Base-by-base conservation (phyloP, 805 yeast genomes). In the Nakazawaea ambrosiae region DNA sequence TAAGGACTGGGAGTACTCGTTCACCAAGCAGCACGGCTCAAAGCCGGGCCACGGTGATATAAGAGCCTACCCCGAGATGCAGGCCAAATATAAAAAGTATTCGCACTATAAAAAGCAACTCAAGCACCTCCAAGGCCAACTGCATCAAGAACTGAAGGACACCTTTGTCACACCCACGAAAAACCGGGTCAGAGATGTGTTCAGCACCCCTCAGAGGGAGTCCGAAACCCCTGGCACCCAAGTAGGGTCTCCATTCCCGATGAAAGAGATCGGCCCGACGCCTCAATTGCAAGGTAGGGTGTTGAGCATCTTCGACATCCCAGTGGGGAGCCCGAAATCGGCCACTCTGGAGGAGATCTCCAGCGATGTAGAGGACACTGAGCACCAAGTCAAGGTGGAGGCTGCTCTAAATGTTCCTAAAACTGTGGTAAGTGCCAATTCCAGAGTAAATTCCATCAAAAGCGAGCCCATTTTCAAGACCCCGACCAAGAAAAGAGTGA, bases 261-360 rank as follows among this genome's bases (percentile, higher is more conserved):
- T 33, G 7, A 42, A 38, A 18, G 82, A 76, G 42, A 53, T 85
- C 10, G 95, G 95, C 0, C 96, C 96, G 1, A 86, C 96, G 0
- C 96, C 96, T 0, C 95, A 86, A 48, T 68, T 85, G 8, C 68
- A 79, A 43, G 96, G 96, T 0, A 71, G 81, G 37, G 83, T 84
- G 0, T 54, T 83, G 24, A 78, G 92, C 14, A 65, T 86, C 4
- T 80, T 86, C 50, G 95, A 85, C 43, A 62, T 77, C 37, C 35
- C 35, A 5, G 33, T 18, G 15, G 19, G 15, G 6, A 12, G 18
- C 31, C 31, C 18, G 12, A 10, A 10, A 22, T 7, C 10, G 7
- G 24, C 24, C 15, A 16, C 31, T 5, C 26, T 31, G 3, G 16
- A 23, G 23, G 31, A 19, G 51, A 50, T 37, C 14, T 34, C 43